phyloP scores from a whole-genome alignment of 306 rosid species.

The Vigna trinervia region DNA sequence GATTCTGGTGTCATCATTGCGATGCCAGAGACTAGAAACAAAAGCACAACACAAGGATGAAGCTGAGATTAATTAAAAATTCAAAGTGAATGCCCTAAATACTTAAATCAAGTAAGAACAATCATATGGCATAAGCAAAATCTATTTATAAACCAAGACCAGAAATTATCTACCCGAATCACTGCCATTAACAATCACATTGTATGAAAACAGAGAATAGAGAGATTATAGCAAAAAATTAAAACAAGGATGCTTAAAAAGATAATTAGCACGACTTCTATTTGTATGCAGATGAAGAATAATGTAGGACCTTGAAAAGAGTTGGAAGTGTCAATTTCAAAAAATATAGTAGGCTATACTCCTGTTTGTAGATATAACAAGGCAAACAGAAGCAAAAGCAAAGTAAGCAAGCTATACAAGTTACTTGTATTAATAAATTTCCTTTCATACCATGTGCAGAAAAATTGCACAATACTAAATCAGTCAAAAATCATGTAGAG shows the following conservation, averaged over 20 bases:
- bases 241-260: conserved; percentile 13
- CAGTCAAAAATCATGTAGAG: neutral
- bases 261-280: conserved; percentile 11
- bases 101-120: conserved; percentile 20
- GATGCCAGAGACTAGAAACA: conserved; percentile 46
- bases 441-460: neutral
- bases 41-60: conserved; percentile 38
- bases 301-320: neutral
- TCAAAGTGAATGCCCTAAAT: conserved; percentile 28
- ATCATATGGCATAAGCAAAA: conserved; percentile 31
- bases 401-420: neutral
- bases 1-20: conserved; percentile 63
- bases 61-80: conserved; percentile 17
- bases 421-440: neutral
- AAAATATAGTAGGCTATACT: conserved; percentile 1
- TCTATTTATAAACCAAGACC: neutral
- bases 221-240: conserved; percentile 11
- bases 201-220: conserved; percentile 2
- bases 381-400: conserved; percentile 14
- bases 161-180: conserved; percentile 1
- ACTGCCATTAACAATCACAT: conserved; percentile 25
- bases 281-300: conserved; percentile 24
- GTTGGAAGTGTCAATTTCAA: neutral
- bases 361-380: conserved; percentile 26
- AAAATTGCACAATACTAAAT: neutral